These are phyloP conservation scores for Paragyromitra xinjiangensis DNA, from an alignment of 495 filamentous ascomycete genomes.

Conservation along the genomic window DNA sequence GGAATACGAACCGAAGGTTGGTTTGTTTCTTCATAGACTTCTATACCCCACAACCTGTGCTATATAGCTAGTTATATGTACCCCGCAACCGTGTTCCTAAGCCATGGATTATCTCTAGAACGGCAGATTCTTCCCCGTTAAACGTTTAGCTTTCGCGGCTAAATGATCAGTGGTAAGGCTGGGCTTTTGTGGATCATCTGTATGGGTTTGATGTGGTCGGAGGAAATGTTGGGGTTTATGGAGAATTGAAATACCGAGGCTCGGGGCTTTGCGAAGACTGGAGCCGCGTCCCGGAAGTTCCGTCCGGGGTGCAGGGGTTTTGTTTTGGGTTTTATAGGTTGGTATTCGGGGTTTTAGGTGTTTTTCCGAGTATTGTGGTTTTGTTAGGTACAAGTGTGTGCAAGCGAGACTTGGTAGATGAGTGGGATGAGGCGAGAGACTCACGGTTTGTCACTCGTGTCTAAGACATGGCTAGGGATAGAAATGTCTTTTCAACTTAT, in stretches of 20 bases:
- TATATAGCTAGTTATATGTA: slow-evolving; percentile 8
- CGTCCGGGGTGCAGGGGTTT: slow-evolving; percentile 7
- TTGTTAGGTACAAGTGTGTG: background rate
- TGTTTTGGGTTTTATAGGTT: background rate
- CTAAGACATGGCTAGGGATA: no score
- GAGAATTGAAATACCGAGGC: slow-evolving; percentile 27
- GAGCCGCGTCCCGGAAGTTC: slow-evolving; percentile 27
- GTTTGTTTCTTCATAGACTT: background rate
- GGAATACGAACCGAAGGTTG: slow-evolving; percentile 2
- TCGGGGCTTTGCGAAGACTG: slow-evolving; percentile 12
- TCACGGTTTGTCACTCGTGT: slow-evolving; percentile 12
- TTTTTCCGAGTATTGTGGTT: background rate
- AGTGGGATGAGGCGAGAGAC: background rate
- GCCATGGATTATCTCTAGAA: background rate
- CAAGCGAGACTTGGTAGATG: background rate
- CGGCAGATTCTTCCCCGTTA: background rate
- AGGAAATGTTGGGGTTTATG: slow-evolving; percentile 8
- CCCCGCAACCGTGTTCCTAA: slow-evolving; percentile 11
- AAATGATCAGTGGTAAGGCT: background rate
- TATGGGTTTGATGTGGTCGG: background rate
- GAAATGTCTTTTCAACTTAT: no score
- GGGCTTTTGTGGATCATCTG: background rate
- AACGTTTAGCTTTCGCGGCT: background rate
- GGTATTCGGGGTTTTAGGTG: slow-evolving; percentile 1
- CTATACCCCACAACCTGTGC: slow-evolving; percentile 2